Evolutionary conservation across 306 rosid genomes (phyloP).

Genomic region (Astragalus glycyphyllos): DNA sequence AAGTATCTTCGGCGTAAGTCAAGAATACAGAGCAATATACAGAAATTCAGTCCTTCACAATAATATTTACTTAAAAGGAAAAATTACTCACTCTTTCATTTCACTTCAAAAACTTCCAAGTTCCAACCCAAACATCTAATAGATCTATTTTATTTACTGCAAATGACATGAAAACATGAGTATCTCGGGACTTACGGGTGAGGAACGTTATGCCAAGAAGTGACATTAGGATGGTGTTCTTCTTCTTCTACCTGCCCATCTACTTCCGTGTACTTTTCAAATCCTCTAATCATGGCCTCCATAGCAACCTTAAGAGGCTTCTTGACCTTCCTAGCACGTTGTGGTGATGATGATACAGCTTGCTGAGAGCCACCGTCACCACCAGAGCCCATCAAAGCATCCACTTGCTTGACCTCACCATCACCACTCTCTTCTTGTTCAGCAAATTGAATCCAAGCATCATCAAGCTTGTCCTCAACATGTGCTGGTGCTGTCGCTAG

Average conservation of each 20-base stretch:
- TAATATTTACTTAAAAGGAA: not conserved
- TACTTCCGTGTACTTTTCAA: constrained; percentile 62
- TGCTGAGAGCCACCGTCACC: constrained; percentile 82
- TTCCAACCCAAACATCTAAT: not conserved
- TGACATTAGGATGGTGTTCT: constrained; percentile 63
- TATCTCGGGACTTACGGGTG: constrained; percentile 68
- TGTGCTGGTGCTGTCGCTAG: constrained; percentile 97
- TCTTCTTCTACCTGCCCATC: constrained; percentile 51
- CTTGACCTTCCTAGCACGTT: constrained; percentile 35
- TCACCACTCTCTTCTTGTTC: constrained; percentile 57
- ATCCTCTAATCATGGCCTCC: constrained; percentile 96
- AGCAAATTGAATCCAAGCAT: constrained; percentile 96
- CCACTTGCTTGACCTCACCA: constrained; percentile 49
- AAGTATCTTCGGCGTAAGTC: not conserved
- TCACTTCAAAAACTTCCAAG: constrained; percentile 5
- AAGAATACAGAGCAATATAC: not conserved
- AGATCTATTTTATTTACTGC: constrained; percentile 1
- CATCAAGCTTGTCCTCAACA: constrained; percentile 87
- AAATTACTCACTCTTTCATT: not conserved
- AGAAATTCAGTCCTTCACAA: not conserved
- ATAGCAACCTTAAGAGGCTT: constrained; percentile 80
- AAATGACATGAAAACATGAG: constrained; percentile 22
- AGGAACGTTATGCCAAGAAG: constrained; percentile 97
- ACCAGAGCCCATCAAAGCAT: constrained; percentile 68
- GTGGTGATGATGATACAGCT: constrained; percentile 46